Evolutionary conservation across 257 asterid genomes (phyloP), one percentile per base, ranked within the genome.

Genomic region (Solanum virginianum): DNA sequence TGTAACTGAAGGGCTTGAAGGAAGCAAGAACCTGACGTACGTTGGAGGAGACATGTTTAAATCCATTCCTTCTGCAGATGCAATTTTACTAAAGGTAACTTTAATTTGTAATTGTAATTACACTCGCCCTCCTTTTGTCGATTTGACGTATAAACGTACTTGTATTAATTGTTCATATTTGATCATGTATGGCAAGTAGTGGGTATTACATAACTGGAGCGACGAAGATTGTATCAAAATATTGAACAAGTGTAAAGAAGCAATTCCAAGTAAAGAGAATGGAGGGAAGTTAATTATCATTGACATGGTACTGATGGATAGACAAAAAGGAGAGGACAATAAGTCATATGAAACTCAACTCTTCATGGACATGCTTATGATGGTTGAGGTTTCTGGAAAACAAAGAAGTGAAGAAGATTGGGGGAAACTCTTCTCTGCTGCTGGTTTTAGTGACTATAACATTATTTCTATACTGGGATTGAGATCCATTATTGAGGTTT

Each of bases 161-260:
- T 26, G 29, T n/a, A 26, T 26, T 26, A 26, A 26, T 26, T 26
- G 29, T 26, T 26, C 29, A 26, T 26, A 26, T 26, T 26, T 26
- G 29, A 26, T 26, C 29, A 26, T 26, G 29, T 26, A 26, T 26
- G 29, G 29, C 29, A 26, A 26, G 29, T 26, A 60, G 71, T 71
- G 80, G 69, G 12, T 59, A 29, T 13, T 82, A 62, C 86, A 86
- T 22, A 45, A 57, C 3, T 82, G 84, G 80, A 36, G 39, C n/a
- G 72, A 86, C 1, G 80, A 74, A 51, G 80, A 72, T 0, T 51
- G 62, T 22, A 55, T 86, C 3, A 32, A 86, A 60, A 74, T 86
- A 86, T 62, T 86, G 10, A 86, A 47, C 54, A 86, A 83, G 10
- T 86, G 86, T 14, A 86, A 82, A 75, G 84, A 86, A 63, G 83